Evolutionary conservation across 768 basidiomycete species (phyloP).

Genomic region (Serendipita indica): DNA sequence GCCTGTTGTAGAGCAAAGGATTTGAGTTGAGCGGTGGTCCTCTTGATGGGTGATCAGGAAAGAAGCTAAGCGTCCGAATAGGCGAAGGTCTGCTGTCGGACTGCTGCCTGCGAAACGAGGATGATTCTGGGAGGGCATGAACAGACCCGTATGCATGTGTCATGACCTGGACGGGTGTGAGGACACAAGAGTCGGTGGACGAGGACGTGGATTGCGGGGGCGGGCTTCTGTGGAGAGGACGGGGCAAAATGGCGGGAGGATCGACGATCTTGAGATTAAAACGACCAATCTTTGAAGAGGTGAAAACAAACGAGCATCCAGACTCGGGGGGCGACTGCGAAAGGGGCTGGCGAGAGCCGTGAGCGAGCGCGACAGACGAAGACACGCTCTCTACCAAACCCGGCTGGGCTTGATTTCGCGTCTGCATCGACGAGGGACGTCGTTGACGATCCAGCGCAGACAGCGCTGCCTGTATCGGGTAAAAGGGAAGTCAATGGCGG

Average conservation of each 20-base stretch:
- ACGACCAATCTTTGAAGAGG: background rate
- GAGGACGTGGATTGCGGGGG: background rate
- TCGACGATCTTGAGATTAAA: background rate
- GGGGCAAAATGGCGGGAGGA: background rate
- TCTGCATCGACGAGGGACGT: too few species aligned
- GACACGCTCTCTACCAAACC: too few species aligned
- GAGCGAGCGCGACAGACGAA: too few species aligned
- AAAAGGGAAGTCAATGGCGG: too few species aligned
- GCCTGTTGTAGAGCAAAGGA: too few species aligned
- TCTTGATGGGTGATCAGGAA: too few species aligned
- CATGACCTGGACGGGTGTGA: background rate
- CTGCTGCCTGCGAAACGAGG: background rate
- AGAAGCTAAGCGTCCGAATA: background rate
- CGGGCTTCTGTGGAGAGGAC: background rate
- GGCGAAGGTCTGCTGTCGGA: background rate
- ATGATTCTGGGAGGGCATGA: background rate
- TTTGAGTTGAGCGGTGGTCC: too few species aligned
- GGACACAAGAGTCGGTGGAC: background rate
- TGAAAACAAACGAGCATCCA: background rate
- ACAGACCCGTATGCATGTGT: background rate
- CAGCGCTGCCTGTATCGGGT: too few species aligned
- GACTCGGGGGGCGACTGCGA: background rate
- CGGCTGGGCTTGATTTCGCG: too few species aligned
- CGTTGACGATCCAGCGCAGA: too few species aligned
- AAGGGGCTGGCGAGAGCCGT: too few species aligned